Evolutionary conservation across 1,284 basidiomycete genomes (phyloP).

Genomic region (Cerrena zonata): DNA sequence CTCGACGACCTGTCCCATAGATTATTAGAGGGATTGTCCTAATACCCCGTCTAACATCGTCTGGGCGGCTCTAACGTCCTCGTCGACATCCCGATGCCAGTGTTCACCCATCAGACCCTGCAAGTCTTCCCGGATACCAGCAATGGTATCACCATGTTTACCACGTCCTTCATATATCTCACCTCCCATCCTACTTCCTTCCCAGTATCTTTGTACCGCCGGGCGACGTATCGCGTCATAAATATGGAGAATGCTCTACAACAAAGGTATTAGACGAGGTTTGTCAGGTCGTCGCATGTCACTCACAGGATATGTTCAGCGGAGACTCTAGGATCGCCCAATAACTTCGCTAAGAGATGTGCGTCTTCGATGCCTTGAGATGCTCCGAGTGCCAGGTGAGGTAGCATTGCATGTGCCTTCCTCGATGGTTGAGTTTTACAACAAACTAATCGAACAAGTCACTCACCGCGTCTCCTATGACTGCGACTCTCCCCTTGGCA

Average conservation of each 20-base stretch:
- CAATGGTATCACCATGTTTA: conserved; percentile 1
- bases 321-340: background rate
- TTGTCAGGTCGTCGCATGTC: background rate
- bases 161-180: conserved; percentile 10
- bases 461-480: conserved; percentile 2
- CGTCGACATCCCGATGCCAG: background rate
- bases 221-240: conserved; percentile 10
- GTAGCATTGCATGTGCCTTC: conserved; percentile 5
- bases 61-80: too few relatives aligned
- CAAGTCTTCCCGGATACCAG: conserved; percentile 3
- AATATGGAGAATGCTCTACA: background rate
- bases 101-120: background rate
- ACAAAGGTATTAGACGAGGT: background rate
- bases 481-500: background rate
- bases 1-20: too few relatives aligned
- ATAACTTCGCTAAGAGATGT: background rate
- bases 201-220: conserved; percentile 10
- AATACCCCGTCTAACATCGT: too few relatives aligned
- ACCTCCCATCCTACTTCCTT: conserved; percentile 9
- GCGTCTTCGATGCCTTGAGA: conserved; percentile 3
- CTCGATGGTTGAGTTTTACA: background rate
- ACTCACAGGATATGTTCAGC: background rate
- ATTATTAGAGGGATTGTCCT: too few relatives aligned
- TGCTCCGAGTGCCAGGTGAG: background rate
- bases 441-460: background rate